Conservation (phyloP, 2,329 filamentous ascomycete species). For the Chaetomium sp. region DNA sequence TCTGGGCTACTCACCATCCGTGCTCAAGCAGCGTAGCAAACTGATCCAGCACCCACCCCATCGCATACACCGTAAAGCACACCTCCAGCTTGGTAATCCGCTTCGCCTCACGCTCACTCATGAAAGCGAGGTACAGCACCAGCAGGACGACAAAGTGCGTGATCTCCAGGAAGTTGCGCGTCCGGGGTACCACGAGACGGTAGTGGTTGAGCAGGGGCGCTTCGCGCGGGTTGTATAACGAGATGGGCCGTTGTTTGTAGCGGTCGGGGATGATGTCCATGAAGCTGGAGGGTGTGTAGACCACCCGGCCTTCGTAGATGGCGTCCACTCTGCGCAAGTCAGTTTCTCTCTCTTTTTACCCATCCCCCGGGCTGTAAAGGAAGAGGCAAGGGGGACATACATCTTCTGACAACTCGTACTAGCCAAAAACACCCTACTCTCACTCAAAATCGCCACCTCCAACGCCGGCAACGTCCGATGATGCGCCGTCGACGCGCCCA, state of each 20-base stretch:
- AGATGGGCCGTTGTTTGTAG: slow-evolving; percentile 78
- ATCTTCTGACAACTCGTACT: slow-evolving; percentile 76
- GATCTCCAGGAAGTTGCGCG: slow-evolving; percentile 67
- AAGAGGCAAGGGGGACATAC: slow-evolving; percentile 26
- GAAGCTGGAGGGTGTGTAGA: slow-evolving; percentile 76
- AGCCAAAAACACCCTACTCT: slow-evolving; percentile 72
- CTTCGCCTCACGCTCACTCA: slow-evolving; percentile 59
- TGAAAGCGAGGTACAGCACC: slow-evolving; percentile 62
- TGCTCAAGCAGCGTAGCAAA: slow-evolving; percentile 72
- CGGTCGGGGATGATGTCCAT: slow-evolving; percentile 79
- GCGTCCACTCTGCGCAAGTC: slow-evolving; percentile 53
- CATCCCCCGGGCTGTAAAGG: not conserved
- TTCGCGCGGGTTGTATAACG: slow-evolving; percentile 69
- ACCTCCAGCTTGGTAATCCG: slow-evolving; percentile 53
- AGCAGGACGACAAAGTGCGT: slow-evolving; percentile 67
- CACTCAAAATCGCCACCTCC: slow-evolving; percentile 76
- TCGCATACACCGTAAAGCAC: slow-evolving; percentile 64
- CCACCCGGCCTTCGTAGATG: slow-evolving; percentile 72
- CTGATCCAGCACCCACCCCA: slow-evolving; percentile 74
- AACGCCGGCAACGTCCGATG: slow-evolving; percentile 65
- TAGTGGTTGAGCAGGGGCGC: slow-evolving; percentile 79
- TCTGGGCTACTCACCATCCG: slow-evolving; percentile 41
- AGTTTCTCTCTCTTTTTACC: not conserved
- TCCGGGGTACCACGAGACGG: slow-evolving; percentile 73
- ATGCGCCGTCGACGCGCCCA: slow-evolving; percentile 43